Evolutionary conservation across 805 yeast genomes (phyloP).

Genomic region (Yamadazyma philogaea): DNA sequence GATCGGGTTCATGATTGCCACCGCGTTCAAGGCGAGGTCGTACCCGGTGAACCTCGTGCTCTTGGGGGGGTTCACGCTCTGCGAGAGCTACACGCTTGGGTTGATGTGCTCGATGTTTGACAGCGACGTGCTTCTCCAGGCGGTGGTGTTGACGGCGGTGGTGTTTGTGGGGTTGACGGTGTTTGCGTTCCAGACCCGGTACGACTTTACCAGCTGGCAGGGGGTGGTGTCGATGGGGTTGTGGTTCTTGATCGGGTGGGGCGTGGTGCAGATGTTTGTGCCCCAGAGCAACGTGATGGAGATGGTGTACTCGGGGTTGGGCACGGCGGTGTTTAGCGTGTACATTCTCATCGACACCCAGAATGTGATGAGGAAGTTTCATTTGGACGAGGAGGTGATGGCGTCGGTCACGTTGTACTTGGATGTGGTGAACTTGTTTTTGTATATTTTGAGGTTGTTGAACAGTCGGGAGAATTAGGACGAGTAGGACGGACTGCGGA

Average conservation of each 20-base stretch:
- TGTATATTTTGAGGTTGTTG: conserved; percentile 59
- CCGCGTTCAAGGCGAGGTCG: conserved; percentile 58
- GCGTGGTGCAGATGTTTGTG: conserved; percentile 68
- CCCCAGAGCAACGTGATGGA: conserved; percentile 57
- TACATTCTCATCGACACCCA: conserved; percentile 83
- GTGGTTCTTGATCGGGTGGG: conserved; percentile 68
- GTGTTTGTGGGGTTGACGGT: conserved; percentile 74
- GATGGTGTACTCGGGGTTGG: conserved; percentile 64
- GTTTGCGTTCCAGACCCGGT: conserved; percentile 74
- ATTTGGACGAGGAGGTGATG: conserved; percentile 81
- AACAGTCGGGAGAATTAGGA: conserved; percentile 8
- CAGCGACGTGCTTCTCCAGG: conserved; percentile 63
- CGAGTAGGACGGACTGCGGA: not conserved
- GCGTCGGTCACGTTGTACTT: conserved; percentile 77
- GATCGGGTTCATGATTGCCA: conserved; percentile 61
- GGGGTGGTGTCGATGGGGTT: conserved; percentile 54
- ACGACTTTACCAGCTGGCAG: conserved; percentile 69
- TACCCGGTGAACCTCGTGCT: conserved; percentile 67
- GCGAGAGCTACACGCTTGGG: conserved; percentile 74
- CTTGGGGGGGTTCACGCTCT: conserved; percentile 64
- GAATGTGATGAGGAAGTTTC: conserved; percentile 65
- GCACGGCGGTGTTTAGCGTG: conserved; percentile 69
- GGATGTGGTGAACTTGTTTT: conserved; percentile 78
- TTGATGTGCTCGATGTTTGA: conserved; percentile 62
- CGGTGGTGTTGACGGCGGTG: conserved; percentile 62